phyloP scores from a whole-genome alignment of 2,329 filamentous ascomycete species.

The Fusarium acutatum region DNA sequence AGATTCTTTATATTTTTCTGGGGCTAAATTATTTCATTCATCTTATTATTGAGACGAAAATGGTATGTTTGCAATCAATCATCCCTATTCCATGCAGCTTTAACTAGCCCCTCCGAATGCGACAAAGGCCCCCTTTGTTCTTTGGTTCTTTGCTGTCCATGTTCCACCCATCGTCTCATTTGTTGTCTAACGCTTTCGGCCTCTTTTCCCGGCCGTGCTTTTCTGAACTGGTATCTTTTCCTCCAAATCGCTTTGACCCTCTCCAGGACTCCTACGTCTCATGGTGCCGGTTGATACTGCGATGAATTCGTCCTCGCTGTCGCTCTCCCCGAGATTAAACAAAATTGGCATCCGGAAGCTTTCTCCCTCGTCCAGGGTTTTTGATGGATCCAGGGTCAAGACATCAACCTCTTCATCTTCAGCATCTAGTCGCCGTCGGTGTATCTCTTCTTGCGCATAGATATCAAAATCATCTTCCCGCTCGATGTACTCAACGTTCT shows the following conservation, averaged over 20 bases:
- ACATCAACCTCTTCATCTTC: conserved; percentile 97
- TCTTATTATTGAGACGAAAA: conserved; percentile 11
- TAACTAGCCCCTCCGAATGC: conserved; percentile 13
- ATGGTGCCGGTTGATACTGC: conserved; percentile 80
- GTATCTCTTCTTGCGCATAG: conserved; percentile 92
- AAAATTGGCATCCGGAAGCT: conserved; percentile 92
- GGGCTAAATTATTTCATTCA: not conserved
- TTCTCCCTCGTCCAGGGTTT: conserved; percentile 66
- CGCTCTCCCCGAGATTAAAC: conserved; percentile 91
- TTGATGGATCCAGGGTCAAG: conserved; percentile 75
- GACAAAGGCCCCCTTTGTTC: conserved; percentile 32
- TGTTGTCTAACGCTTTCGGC: conserved; percentile 46
- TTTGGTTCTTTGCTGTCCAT: conserved; percentile 18
- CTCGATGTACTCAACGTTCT: conserved; percentile 97
- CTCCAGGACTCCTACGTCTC: conserved; percentile 83
- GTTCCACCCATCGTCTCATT: not conserved
- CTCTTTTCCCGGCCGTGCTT: conserved; percentile 46
- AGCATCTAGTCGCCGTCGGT: conserved; percentile 86
- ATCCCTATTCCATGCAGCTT: conserved; percentile 19
- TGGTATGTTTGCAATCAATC: conserved; percentile 4
- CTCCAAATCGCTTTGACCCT: conserved; percentile 68
- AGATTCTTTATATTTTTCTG: not conserved
- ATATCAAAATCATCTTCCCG: conserved; percentile 98
- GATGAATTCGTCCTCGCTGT: conserved; percentile 90
- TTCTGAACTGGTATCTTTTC: conserved; percentile 54